phyloP scores from a whole-genome alignment of 345 rosid species.

The Geranium brycei region DNA sequence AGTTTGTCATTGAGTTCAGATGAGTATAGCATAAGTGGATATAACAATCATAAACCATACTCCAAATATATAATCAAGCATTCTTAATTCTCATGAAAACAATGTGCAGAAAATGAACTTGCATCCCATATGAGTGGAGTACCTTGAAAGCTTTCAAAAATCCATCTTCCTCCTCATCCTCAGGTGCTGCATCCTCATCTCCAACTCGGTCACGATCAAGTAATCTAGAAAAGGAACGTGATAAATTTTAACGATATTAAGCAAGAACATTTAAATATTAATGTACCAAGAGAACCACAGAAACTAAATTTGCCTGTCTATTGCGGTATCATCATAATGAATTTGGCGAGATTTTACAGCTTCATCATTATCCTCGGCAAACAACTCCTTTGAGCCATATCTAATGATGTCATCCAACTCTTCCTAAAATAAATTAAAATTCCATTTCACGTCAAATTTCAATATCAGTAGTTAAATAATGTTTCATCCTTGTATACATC shows the following conservation, averaged over 20 bases:
- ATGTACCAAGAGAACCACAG: background rate
- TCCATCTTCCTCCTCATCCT: slow-evolving; percentile 92
- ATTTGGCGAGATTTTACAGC: slow-evolving; percentile 92
- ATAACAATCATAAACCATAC: background rate
- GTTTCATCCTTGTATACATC: background rate
- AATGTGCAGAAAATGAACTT: background rate
- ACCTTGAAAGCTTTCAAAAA: slow-evolving; percentile 99
- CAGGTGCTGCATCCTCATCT: slow-evolving; percentile 69
- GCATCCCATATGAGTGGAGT: background rate
- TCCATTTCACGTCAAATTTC: background rate
- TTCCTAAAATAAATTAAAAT: slow-evolving; percentile 32
- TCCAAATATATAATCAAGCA: background rate
- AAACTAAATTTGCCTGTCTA: slow-evolving; percentile 48
- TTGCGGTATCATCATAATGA: slow-evolving; percentile 89
- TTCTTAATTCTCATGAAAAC: background rate
- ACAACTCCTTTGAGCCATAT: slow-evolving; percentile 94
- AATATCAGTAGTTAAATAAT: background rate
- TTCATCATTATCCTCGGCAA: slow-evolving; percentile 94
- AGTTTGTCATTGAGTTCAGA: background rate
- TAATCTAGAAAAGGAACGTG: slow-evolving; percentile 30
- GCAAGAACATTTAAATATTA: background rate
- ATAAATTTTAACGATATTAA: no score
- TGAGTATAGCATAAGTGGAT: background rate
- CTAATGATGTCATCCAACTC: slow-evolving; percentile 95
- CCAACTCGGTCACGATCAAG: slow-evolving; percentile 86